Base-by-base conservation (phyloP, 257 asterid genomes). In the Phtheirospermum japonicum region DNA sequence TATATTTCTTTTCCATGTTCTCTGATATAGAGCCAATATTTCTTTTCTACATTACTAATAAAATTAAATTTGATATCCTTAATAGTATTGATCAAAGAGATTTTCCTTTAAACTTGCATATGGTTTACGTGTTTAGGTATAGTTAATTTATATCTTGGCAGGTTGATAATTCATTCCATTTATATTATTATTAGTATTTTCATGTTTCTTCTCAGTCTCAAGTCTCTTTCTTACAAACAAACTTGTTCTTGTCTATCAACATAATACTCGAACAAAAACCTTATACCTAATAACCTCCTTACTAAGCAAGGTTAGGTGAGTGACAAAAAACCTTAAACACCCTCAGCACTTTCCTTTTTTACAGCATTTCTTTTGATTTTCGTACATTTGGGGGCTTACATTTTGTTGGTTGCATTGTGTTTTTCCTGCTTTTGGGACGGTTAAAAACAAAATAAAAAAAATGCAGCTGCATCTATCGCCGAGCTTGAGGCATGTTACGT, bases 401-500 rank as follows among this genome's bases (percentile, higher is more conserved):
- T 8, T 51, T 70, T 60, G 65, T 51, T 51, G 63, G 71, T 57
- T 63, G 69, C 73, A 40, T 43, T 56, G n/a, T n/a, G n/a, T n/a
- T n/a, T n/a, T n/a, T n/a, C n/a, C n/a, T 55, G 20, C 17, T 50
- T 30, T 53, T 40, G 18, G 26, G 53, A 16, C 4, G 11, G 49
- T 57, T 10, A 18, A 48, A 33, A 28, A 8, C 4, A 11, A 52
- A 6, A 12, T 2, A 4, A 7, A n/a, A 5, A 54, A n/a, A 76
- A 85, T 85, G 95, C 87, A 88, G 89, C 86, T 88, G 26, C 90
- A 71, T 23, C 80, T 88, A 62, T 88, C 96, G 9, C 96, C 96
- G 9, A 88, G 95, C 67, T 68, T 88, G 64, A 75, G 89, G 75
- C 95, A 83, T 65, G 91, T 88, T 2, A 83, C 92, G 2, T 88